phyloP scores from a whole-genome alignment of 768 basidiomycete species.

The Trametes punicea region DNA sequence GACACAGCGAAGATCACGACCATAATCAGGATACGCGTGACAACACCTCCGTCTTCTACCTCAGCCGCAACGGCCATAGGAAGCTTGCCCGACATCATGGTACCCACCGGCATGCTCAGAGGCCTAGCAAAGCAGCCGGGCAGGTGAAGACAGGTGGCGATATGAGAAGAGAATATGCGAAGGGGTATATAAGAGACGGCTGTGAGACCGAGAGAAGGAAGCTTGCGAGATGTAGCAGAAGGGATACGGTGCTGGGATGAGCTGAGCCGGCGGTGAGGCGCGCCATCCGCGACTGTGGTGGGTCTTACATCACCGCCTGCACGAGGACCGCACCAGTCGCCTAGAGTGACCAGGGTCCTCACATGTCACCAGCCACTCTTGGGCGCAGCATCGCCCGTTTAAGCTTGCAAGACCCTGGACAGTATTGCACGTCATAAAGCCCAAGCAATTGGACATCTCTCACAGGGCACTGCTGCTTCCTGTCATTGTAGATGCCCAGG shows the following conservation, averaged over 20 bases:
- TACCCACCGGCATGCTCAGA: not conserved
- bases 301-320: conserved; percentile 2
- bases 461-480: too few relatives aligned
- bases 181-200: not conserved
- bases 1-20: conserved; percentile 56
- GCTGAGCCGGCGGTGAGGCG: too few relatives aligned
- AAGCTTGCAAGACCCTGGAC: too few relatives aligned
- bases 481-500: too few relatives aligned
- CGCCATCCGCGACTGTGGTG: not conserved
- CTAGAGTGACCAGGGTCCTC: not conserved
- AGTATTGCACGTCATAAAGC: too few relatives aligned
- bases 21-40: conserved; percentile 36
- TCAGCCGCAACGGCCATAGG: not conserved
- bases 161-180: not conserved
- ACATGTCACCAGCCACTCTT: not conserved
- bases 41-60: conserved; percentile 1
- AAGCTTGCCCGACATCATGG: conserved; percentile 1
- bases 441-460: too few relatives aligned
- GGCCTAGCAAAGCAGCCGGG: not conserved
- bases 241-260: not conserved
- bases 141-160: not conserved
- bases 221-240: not conserved
- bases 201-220: not conserved
- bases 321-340: conserved; percentile 9
- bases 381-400: not conserved